Conservation (phyloP, 345 rosid species). For the Hirschfeldia incana region DNA sequence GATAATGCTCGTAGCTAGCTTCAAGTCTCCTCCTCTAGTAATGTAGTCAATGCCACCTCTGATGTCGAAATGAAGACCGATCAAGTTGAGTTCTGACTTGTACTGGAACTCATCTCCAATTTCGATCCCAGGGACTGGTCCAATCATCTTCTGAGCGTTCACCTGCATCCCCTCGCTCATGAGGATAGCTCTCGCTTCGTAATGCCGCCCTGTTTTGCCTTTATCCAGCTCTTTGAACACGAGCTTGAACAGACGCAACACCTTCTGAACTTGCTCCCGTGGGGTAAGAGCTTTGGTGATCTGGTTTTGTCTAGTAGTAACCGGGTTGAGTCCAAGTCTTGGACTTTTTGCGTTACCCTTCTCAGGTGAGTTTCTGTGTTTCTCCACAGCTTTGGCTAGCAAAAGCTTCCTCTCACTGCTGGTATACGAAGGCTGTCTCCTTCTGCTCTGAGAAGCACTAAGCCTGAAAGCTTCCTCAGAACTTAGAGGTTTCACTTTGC, state of each 20-base stretch:
- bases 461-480: slow-evolving; percentile 2
- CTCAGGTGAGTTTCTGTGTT: neutral
- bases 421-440: neutral
- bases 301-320: neutral
- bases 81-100: slow-evolving; percentile 62
- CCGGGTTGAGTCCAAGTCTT: neutral
- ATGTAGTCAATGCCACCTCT: slow-evolving; percentile 78
- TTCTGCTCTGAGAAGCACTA: neutral
- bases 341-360: neutral
- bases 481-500: slow-evolving; percentile 20
- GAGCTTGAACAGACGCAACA: neutral
- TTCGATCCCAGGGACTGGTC: slow-evolving; percentile 80
- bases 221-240: neutral
- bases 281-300: neutral
- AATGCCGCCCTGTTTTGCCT: neutral
- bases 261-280: neutral
- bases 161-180: slow-evolving; percentile 29
- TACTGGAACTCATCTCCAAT: slow-evolving; percentile 82
- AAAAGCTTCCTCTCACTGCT: neutral
- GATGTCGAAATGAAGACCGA: slow-evolving; percentile 73
- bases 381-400: neutral
- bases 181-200: neutral
- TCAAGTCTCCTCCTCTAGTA: slow-evolving; percentile 39
- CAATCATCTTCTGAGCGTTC: slow-evolving; percentile 50
- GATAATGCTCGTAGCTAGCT: slow-evolving; percentile 72